Evolutionary conservation across 225 moss, liverwort and hornwort genomes (phyloP).

Genomic region (Rhytidiadelphus loreus): DNA sequence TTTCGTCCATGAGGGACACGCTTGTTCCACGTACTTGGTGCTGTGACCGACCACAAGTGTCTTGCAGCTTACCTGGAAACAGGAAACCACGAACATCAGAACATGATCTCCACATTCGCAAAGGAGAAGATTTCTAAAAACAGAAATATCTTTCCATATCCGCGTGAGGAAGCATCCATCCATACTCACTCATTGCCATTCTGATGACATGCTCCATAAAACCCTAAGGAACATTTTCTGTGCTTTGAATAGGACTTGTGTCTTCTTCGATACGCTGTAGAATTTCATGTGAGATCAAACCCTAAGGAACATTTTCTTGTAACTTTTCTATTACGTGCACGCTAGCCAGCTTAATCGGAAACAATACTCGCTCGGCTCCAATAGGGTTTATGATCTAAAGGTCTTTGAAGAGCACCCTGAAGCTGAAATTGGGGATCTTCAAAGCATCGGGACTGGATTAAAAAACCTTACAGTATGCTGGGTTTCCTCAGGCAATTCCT

Average conservation of each 20-base stretch:
- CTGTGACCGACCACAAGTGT: slow-evolving; percentile 41
- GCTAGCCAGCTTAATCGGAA: not conserved
- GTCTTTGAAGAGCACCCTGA: not conserved
- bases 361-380: not conserved
- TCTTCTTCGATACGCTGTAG: not conserved
- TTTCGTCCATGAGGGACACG: slow-evolving; percentile 20
- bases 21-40: slow-evolving; percentile 32
- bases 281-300: not conserved
- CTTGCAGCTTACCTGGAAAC: slow-evolving; percentile 16
- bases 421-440: not conserved
- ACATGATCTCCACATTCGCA: not conserved
- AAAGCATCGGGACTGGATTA: not conserved
- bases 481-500: not conserved
- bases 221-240: not conserved
- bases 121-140: not conserved
- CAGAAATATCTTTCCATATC: not conserved
- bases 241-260: not conserved
- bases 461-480: not conserved
- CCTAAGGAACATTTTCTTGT: not conserved
- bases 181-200: not conserved
- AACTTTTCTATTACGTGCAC: not conserved
- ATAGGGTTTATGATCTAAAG: not conserved
- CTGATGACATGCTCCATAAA: not conserved
- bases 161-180: not conserved
- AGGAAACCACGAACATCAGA: not conserved